These are phyloP conservation scores for Simmondsia chinensis DNA, from an alignment of 148 eudicot genomes.

Conservation along the genomic window DNA sequence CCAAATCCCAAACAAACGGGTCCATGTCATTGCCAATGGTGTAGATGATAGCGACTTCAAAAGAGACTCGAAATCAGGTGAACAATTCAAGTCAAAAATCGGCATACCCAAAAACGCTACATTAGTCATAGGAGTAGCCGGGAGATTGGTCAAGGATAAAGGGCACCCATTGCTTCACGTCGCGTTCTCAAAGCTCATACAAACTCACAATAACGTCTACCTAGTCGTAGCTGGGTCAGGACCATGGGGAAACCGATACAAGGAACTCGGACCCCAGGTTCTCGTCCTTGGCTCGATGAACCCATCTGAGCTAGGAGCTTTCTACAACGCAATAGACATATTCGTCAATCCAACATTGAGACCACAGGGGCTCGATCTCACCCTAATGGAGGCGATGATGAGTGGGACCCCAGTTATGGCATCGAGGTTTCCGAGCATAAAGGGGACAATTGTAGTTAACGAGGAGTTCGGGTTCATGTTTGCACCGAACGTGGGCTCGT, in stretches of 20 bases:
- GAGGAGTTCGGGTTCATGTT: conserved; percentile 77
- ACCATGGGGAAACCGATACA: conserved; percentile 72
- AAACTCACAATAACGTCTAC: conserved; percentile 36
- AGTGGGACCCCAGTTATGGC: conserved; percentile 83
- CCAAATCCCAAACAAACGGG: conserved; percentile 51
- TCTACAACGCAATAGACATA: conserved; percentile 67
- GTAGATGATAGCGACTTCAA: conserved; percentile 49
- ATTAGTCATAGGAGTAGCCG: conserved; percentile 65
- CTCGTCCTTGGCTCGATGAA: conserved; percentile 74
- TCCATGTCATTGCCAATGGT: conserved; percentile 75
- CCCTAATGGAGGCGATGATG: conserved; percentile 85
- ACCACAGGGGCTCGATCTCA: conserved; percentile 75
- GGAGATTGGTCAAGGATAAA: conserved; percentile 72
- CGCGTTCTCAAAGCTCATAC: conserved; percentile 46
- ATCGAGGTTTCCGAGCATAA: conserved; percentile 73
- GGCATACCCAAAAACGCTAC: conserved; percentile 52
- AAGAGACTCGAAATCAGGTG: conserved; percentile 30
- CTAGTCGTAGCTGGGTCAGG: conserved; percentile 73
- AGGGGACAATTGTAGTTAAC: conserved; percentile 71
- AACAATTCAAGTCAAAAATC: conserved; percentile 38
- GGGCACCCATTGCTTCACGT: conserved; percentile 54
- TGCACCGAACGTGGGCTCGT: conserved; percentile 63
- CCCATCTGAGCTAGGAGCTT: conserved; percentile 47
- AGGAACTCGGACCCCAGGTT: conserved; percentile 57
- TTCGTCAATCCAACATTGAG: conserved; percentile 76